These are phyloP conservation scores for Dunaliella primolecta DNA, from an alignment of 139 green algal genomes.

Conservation along the genomic window DNA sequence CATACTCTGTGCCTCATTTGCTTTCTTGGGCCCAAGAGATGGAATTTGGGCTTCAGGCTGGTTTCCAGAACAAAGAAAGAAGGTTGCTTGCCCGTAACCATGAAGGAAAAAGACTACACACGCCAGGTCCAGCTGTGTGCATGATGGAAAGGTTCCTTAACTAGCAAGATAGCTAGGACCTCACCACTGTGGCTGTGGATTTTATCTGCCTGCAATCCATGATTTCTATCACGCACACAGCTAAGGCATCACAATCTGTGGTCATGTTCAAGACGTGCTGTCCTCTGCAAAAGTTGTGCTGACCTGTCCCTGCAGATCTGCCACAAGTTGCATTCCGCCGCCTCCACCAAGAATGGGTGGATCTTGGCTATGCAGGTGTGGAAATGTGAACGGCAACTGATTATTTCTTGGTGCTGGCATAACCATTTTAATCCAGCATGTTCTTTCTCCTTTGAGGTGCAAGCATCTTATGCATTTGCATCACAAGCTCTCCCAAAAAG, in stretches of 20 bases:
- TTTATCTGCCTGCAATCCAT: not conserved
- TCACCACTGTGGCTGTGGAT: not conserved
- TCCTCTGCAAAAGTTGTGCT: not conserved
- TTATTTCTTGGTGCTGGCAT: not conserved
- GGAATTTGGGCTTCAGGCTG: not conserved
- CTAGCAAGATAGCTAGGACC: too few species aligned
- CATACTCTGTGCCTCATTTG: not conserved
- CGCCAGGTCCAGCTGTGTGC: not conserved
- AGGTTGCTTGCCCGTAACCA: not conserved
- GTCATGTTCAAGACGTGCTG: not conserved
- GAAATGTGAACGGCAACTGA: too few species aligned
- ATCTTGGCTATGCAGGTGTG: constrained; percentile 32
- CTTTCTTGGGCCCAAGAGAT: too few species aligned
- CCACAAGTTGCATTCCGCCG: constrained; percentile 37
- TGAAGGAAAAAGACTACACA: not conserved
- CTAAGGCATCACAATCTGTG: not conserved
- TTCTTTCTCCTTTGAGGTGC: not conserved
- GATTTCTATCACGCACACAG: not conserved
- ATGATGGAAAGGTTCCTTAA: not conserved
- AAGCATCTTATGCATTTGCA: not conserved
- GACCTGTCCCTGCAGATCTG: constrained; percentile 16
- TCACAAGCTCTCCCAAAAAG: not conserved
- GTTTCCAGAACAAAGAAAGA: not conserved
- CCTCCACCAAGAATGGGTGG: constrained; percentile 35
- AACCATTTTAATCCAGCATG: not conserved